Conservation (phyloP, 768 basidiomycete species). For the Lactifluus subvellereus region DNA sequence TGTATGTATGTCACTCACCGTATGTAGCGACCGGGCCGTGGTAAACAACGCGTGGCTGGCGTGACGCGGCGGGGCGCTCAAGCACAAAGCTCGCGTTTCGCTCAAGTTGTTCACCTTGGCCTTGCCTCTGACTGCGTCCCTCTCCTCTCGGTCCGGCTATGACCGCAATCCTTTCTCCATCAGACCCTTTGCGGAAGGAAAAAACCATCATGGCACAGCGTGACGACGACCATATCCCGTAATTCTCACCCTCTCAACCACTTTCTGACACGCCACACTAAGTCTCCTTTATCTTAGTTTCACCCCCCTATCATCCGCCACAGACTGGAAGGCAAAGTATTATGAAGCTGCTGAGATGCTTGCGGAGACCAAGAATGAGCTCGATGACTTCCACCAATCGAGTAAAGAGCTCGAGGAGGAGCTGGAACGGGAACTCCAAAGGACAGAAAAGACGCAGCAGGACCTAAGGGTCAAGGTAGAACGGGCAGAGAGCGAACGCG, state of each 20-base stretch:
- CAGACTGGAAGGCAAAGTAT: conserved; percentile 76
- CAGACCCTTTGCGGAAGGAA: conserved; percentile 54
- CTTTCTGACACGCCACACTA: conserved; percentile 1
- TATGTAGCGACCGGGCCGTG: no score
- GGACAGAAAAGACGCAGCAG: conserved; percentile 79
- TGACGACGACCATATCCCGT: conserved; percentile 65
- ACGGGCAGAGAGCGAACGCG: conserved; percentile 67
- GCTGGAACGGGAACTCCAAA: conserved; percentile 83
- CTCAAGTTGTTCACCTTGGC: conserved; percentile 20
- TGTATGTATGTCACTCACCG: no score
- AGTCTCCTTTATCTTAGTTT: conserved; percentile 38
- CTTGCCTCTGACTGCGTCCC: conserved; percentile 20
- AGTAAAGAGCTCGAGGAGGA: conserved; percentile 93
- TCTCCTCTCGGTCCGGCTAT: conserved; percentile 32
- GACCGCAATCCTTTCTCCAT: conserved; percentile 61
- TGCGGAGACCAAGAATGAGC: conserved; percentile 74
- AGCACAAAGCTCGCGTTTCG: conserved; percentile 16
- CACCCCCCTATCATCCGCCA: conserved; percentile 38
- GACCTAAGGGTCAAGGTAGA: conserved; percentile 69
- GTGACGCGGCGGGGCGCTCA: conserved; percentile 24
- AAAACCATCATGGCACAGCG: conserved; percentile 46
- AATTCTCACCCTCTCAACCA: conserved; percentile 25
- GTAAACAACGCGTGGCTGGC: conserved; percentile 21
- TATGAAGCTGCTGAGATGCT: conserved; percentile 82
- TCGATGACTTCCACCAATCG: conserved; percentile 81